Evolutionary conservation across 352 stramenopile species (phyloP).

Genomic region (Phytophthora palmivora): DNA sequence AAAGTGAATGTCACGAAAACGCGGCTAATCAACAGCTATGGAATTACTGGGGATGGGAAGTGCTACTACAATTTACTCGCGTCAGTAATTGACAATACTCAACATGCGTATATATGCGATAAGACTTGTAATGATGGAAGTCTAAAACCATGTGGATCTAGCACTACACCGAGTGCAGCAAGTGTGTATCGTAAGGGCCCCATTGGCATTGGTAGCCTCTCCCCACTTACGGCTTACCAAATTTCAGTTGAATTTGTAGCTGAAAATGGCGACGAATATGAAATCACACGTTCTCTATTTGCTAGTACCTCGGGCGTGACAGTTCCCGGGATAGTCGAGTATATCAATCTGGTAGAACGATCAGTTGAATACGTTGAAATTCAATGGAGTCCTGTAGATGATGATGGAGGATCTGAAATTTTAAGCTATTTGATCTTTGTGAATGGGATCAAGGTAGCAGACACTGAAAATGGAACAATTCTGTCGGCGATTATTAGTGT

Average conservation of each 20-base stretch:
- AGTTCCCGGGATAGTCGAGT: slow-evolving; percentile 40
- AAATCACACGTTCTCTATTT: slow-evolving; percentile 34
- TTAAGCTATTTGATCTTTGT: slow-evolving; percentile 52
- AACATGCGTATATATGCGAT: slow-evolving; percentile 21
- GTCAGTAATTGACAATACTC: not conserved
- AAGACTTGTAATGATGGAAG: slow-evolving; percentile 26
- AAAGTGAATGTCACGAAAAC: slow-evolving; percentile 23
- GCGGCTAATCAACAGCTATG: slow-evolving; percentile 31
- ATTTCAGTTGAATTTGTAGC: slow-evolving; percentile 41
- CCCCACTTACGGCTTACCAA: slow-evolving; percentile 42
- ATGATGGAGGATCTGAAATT: slow-evolving; percentile 50
- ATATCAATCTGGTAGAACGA: slow-evolving; percentile 39
- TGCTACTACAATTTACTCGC: slow-evolving; percentile 53
- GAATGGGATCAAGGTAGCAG: slow-evolving; percentile 42
- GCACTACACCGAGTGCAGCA: slow-evolving; percentile 16
- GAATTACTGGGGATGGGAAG: slow-evolving; percentile 29
- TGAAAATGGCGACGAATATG: slow-evolving; percentile 39
- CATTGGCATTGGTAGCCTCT: slow-evolving; percentile 46
- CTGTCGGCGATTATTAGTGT: slow-evolving; percentile 35
- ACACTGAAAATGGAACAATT: slow-evolving; percentile 29
- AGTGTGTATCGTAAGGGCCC: slow-evolving; percentile 42
- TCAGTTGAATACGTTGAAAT: slow-evolving; percentile 44
- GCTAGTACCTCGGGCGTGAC: slow-evolving; percentile 43
- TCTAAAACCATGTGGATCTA: slow-evolving; percentile 27
- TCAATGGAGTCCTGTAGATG: slow-evolving; percentile 50